Evolutionary conservation across 2,329 filamentous ascomycete genomes (phyloP), one percentile per base, ranked within the genome.

Genomic region (Ramichloridium luteum): DNA sequence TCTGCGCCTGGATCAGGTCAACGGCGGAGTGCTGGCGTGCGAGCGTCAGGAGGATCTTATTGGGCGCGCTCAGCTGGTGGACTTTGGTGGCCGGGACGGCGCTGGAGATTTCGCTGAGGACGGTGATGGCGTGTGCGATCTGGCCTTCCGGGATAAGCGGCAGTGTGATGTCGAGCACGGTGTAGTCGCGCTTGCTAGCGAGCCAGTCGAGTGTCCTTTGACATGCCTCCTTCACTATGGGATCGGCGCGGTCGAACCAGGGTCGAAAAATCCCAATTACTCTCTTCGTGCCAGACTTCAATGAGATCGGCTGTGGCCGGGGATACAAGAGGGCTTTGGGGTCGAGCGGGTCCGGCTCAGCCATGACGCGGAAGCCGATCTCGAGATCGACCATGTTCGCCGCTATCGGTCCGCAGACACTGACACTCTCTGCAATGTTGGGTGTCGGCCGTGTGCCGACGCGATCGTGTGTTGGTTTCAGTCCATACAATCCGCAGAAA

Each of bases 311-410:
- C 17, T 22, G 13, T 23, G 64, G 56, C 11, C 13, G 31, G 4
- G 73, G 64, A 0, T 70, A 68, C 53, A 92, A 90, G 10, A 66
- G 59, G 5, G 68, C 58, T 12, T 67, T 57, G 0, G 67, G 61
- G 50, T 78, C 68, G 2, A 65, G 56, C 0, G 77, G 71, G 46
- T 93, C 70, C 0, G 83, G 80, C 31, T 74, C 68, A 2, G 80
- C 70, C 69, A 92, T 84, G 46, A 81, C 54, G 30, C 81, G 75
- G 60, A 90, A 94, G n/a, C 80, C 78, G 31, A 85, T 66, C 39
- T 79, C 77, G 4, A 94, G 70, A 48, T 93, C 86, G 20, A 75
- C 65, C 40, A 80, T 80, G 33, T 70, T 88, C 28, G 73, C 68
- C 11, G 82, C 79, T 47, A 93, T 70, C 5, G 86, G 85, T 0